phyloP scores from a whole-genome alignment of 176 grass and related monocot species.

The barley (Hordeum vulgare) region MorexV3_pseudomolecules_assembly NC_058519.1:598164541-598165040 shows the following conservation, averaged over 20 bases:
- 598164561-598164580: conserved; percentile 79
- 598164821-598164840: conserved; percentile 40
- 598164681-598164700: background rate
- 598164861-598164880: background rate
- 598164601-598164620: conserved; percentile 44
- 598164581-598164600: conserved; percentile 36
- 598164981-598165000: conserved; percentile 38
- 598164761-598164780: conserved; percentile 84
- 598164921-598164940: conserved; percentile 85
- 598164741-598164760: conserved; percentile 59
- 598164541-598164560: conserved; percentile 36
- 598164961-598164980: conserved; percentile 34
- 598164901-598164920: conserved; percentile 34
- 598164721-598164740: background rate
- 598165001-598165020: conserved; percentile 10
- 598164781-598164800: conserved; percentile 51
- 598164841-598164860: background rate
- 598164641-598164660: background rate
- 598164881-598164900: background rate
- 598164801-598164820: conserved; percentile 28
- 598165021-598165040: background rate
- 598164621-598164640: conserved; percentile 45
- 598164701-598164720: conserved; percentile 8
- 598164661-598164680: background rate
- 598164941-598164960: conserved; percentile 58